Evolutionary conservation across 2,329 filamentous ascomycete genomes (phyloP), one percentile per base, ranked within the genome.

Genomic region (Thelonectria olida): DNA sequence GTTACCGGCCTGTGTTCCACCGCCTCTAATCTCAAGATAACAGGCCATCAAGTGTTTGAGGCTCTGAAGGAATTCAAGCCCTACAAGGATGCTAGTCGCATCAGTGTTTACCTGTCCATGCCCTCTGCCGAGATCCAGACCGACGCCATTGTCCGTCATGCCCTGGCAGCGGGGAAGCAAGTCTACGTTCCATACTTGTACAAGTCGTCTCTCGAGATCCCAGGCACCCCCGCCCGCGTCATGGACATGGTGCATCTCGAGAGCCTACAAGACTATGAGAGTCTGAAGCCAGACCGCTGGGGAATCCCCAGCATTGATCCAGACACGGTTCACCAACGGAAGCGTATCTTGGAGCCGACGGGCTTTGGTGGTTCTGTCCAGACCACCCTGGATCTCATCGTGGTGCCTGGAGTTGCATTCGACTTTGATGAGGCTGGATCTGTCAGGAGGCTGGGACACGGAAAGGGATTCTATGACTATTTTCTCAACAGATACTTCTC

Each of bases 381-480:
- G 61, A 67, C 79, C 5, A 85, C 85, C 8, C 81, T 99, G 41
- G 95, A 99, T 76, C 78, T 99, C 67, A 91, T 99, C 65, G 84
- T 99, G 25, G 87, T 98, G 83, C 96, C 96, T 1, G 96, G 94
- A 12, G 92, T 99, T 72, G 95, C 93, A 3, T 99, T 99, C 77
- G 94, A 97, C 75, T 68, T 82, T 51, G 83, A 87, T 61, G 73
- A 78, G 10, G 78, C 78, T 22, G 82, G 82, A 3, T 81, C 80
- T 12, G 85, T 96, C 62, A 87, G 90, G 67, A 86, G 96, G 69
- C 84, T 98, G 19, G 96, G 96, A 39, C 96, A 99, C 77, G 96
- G 96, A 58, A 97, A 93, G 77, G 96, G 96, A 28, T 99, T 97
- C 80, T 99, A 99, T 82, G 96, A 99, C 80, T 91, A 89, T 76